phyloP scores from a whole-genome alignment of 495 filamentous ascomycete species.

The Bryoglossum gracile region DNA sequence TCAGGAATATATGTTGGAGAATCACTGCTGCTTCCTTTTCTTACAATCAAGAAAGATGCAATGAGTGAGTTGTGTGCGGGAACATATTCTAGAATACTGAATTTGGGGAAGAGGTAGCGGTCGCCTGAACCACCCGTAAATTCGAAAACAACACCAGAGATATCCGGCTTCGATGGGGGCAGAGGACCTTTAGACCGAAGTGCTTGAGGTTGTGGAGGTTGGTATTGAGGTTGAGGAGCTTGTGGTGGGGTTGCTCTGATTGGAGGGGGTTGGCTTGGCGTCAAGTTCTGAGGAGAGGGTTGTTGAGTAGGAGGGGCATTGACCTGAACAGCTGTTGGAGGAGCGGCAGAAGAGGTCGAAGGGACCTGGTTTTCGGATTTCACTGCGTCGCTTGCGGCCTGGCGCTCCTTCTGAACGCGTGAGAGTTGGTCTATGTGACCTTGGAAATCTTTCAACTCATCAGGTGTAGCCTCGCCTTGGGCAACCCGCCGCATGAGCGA shows the following conservation, averaged over 20 bases:
- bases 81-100: constrained; percentile 71
- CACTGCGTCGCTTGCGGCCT: constrained; percentile 15
- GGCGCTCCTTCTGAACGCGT: constrained; percentile 25
- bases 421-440: constrained; percentile 87
- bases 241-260: constrained; percentile 16
- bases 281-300: background rate
- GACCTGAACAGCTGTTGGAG: constrained; percentile 1
- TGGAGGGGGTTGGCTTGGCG: constrained; percentile 20
- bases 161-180: constrained; percentile 49
- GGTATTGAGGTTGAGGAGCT: constrained; percentile 20
- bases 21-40: constrained; percentile 47
- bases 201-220: constrained; percentile 31
- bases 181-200: constrained; percentile 47
- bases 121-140: constrained; percentile 76
- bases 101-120: constrained; percentile 81
- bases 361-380: constrained; percentile 25
- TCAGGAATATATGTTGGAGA: constrained; percentile 37
- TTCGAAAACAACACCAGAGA: constrained; percentile 74
- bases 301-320: constrained; percentile 8
- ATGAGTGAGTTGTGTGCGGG: constrained; percentile 42
- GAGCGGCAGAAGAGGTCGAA: constrained; percentile 1
- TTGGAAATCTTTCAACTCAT: constrained; percentile 84
- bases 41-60: constrained; percentile 61
- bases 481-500: constrained; percentile 95
- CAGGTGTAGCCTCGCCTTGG: constrained; percentile 68